These are phyloP conservation scores for Nepenthes alata DNA, from an alignment of 179 eudicot species.

Conservation along the genomic window DNA sequence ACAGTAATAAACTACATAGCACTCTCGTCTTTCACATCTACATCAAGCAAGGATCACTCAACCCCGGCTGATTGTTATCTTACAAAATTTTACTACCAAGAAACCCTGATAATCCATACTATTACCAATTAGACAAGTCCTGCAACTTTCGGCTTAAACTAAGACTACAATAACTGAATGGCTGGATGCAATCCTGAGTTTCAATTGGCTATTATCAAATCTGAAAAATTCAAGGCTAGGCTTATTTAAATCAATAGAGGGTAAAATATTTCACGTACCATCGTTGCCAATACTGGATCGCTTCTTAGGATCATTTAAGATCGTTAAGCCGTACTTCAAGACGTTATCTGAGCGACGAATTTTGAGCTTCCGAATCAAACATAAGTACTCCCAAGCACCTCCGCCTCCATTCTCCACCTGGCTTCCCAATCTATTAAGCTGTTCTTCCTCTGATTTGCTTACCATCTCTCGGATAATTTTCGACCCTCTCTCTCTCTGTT, in stretches of 20 bases:
- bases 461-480: constrained; percentile 38
- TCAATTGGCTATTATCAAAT: not conserved
- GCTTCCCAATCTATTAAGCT: constrained; percentile 51
- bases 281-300: constrained; percentile 72
- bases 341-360: constrained; percentile 71
- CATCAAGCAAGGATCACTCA: no score
- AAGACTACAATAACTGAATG: no score
- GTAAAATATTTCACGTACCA: constrained; percentile 23
- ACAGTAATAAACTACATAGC: no score
- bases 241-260: not conserved
- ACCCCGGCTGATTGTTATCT: no score
- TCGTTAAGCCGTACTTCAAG: constrained; percentile 54
- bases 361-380: constrained; percentile 68
- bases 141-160: no score
- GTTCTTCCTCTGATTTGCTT: constrained; percentile 54
- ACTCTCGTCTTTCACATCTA: no score
- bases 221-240: not conserved
- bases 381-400: constrained; percentile 78
- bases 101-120: no score
- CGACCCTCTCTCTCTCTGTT: constrained; percentile 4
- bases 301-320: constrained; percentile 55
- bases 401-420: constrained; percentile 91
- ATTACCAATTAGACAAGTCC: no score
- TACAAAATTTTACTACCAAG: no score
- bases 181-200: no score